Evolutionary conservation across 2,329 filamentous ascomycete species (phyloP).

Genomic region (Aspergillus cejpii): DNA sequence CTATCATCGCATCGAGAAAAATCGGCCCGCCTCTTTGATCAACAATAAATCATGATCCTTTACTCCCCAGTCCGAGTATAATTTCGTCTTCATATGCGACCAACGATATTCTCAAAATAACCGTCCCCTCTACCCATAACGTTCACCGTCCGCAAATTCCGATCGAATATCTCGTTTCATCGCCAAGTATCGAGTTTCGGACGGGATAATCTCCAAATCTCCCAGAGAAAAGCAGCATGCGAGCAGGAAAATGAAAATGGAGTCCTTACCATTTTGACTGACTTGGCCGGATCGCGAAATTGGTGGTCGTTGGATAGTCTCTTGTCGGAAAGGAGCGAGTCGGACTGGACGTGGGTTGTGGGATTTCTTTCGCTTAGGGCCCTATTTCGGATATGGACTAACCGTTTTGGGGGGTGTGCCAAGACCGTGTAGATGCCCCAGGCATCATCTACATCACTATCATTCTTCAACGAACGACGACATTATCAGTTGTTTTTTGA

Average conservation of each 20-base stretch:
- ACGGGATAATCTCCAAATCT: conserved; percentile 18
- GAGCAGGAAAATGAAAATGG: conserved; percentile 14
- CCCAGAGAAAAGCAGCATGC: conserved; percentile 20
- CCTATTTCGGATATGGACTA: conserved; percentile 31
- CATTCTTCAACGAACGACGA: not conserved
- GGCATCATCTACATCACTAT: conserved; percentile 2
- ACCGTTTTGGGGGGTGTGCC: conserved; percentile 21
- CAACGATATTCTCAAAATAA: not conserved
- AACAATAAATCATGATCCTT: too few relatives aligned
- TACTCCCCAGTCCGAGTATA: not conserved
- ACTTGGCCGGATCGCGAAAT: conserved; percentile 40
- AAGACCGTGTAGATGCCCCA: conserved; percentile 19
- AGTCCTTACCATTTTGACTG: conserved; percentile 45
- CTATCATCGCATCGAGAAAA: too few relatives aligned
- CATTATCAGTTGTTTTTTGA: not conserved
- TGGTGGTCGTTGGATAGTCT: conserved; percentile 39
- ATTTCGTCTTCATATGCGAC: not conserved
- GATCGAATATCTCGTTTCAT: not conserved
- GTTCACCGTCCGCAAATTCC: not conserved
- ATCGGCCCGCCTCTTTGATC: too few relatives aligned
- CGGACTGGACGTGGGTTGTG: conserved; percentile 36
- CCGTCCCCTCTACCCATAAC: not conserved
- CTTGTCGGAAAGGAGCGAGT: conserved; percentile 35
- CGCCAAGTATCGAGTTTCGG: not conserved
- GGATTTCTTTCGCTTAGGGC: conserved; percentile 43